Percentiles rank a stretch among this genome's conserved stretches.
Evolutionary conservation across 768 basidiomycete species (phyloP).

Genomic region (Tubosaeta sp.): DNA sequence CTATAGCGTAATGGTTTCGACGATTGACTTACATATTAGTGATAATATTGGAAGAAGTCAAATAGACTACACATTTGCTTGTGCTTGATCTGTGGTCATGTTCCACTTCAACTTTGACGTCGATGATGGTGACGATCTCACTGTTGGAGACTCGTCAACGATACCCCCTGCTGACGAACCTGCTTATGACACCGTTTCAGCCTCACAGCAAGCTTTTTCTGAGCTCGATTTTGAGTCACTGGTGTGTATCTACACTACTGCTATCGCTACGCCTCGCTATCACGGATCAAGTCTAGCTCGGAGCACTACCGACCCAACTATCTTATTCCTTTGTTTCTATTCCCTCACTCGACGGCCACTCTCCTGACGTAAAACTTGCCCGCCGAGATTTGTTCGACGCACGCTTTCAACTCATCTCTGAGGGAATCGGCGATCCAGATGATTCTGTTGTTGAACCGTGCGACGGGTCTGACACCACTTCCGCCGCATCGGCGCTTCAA

Average conservation of each 20-base stretch:
- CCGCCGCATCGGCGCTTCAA: constrained; percentile 39
- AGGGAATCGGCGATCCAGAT: constrained; percentile 35
- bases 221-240: constrained; percentile 29
- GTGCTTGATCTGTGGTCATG: constrained; percentile 25
- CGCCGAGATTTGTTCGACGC: constrained; percentile 93
- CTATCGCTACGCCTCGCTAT: neutral
- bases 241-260: constrained; percentile 23
- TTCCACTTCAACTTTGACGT: constrained; percentile 55
- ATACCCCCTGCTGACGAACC: constrained; percentile 4
- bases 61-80: too few species aligned
- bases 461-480: neutral
- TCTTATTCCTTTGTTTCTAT: constrained; percentile 74
- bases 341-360: constrained; percentile 35
- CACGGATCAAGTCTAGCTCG: constrained; percentile 46
- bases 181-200: neutral
- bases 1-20: too few species aligned
- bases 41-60: too few species aligned
- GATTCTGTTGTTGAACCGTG: constrained; percentile 17
- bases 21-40: too few species aligned
- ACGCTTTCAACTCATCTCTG: constrained; percentile 60
- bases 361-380: constrained; percentile 38
- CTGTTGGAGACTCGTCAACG: constrained; percentile 4
- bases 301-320: constrained; percentile 63
- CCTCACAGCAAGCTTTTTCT: constrained; percentile 12
- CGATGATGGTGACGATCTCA: constrained; percentile 36